Conservation (phyloP, 345 rosid genomes). For the Noccaea caerulescens region DNA sequence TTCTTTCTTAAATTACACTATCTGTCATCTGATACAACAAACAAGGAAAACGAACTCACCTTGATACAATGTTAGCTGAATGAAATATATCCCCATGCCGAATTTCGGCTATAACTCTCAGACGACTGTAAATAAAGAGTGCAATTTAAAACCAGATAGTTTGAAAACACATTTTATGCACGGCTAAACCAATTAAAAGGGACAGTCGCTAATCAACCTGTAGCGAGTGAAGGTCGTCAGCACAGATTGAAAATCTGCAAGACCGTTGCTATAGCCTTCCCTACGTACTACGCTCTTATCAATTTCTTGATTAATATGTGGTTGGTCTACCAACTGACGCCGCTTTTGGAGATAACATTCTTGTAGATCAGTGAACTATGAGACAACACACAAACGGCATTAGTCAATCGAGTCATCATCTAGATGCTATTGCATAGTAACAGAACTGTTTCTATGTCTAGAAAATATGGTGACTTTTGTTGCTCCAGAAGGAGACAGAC, state of each 20-base stretch:
- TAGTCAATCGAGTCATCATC: conserved; percentile 23
- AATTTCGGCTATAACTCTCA: conserved; percentile 95
- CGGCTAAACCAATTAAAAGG: conserved; percentile 17
- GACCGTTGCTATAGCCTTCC: conserved; percentile 88
- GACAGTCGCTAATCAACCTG: conserved; percentile 56
- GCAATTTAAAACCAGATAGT: conserved; percentile 28
- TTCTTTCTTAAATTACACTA: conserved; percentile 5
- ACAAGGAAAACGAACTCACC: conserved; percentile 54
- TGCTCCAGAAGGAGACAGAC: conserved; percentile 19
- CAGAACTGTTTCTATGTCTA: background rate
- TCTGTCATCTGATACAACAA: conserved; percentile 19
- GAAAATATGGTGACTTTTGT: background rate
- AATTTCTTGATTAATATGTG: conserved; percentile 57
- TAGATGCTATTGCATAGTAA: background rate
- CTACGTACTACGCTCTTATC: conserved; percentile 67
- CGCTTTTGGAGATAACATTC: conserved; percentile 97
- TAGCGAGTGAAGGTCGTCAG: conserved; percentile 82
- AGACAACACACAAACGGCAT: conserved; percentile 25
- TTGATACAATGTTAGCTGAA: conserved; percentile 97
- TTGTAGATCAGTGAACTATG: conserved; percentile 88
- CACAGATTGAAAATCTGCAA: conserved; percentile 88
- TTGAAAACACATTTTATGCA: background rate
- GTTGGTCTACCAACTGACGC: conserved; percentile 70
- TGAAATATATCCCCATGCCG: conserved; percentile 96
- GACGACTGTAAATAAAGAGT: conserved; percentile 58